Evolutionary conservation across 2,329 filamentous ascomycete genomes (phyloP).

Genomic region (Diaporthe caulivora): DNA sequence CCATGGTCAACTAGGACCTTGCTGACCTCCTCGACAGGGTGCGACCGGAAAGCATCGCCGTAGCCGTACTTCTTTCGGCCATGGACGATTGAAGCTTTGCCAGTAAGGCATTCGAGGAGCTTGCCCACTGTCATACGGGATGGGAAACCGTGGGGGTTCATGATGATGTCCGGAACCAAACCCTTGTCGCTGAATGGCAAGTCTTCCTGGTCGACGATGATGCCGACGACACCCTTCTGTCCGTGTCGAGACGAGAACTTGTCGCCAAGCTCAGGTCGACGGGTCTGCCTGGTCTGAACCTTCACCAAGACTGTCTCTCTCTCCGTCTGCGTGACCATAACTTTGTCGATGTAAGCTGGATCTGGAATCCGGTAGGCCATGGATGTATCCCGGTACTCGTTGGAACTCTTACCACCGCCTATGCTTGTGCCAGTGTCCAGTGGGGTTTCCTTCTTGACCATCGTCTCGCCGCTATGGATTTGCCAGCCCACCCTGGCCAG

Average conservation of each 20-base stretch:
- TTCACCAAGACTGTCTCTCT: constrained; percentile 90
- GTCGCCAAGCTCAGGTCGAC: constrained; percentile 94
- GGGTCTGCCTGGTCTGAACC: constrained; percentile 94
- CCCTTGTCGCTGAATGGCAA: constrained; percentile 95
- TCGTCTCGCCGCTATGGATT: constrained; percentile 83
- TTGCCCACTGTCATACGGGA: constrained; percentile 99
- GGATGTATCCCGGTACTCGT: constrained; percentile 75
- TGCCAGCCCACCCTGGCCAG: constrained; percentile 87
- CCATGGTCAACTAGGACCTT: constrained; percentile 86
- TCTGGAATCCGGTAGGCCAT: constrained; percentile 87
- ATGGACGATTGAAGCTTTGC: constrained; percentile 90
- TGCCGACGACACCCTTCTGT: constrained; percentile 96
- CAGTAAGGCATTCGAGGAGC: constrained; percentile 92
- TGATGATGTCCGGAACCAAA: constrained; percentile 97
- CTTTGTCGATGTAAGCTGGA: constrained; percentile 93
- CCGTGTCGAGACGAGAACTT: constrained; percentile 99
- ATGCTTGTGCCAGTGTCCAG: constrained; percentile 80
- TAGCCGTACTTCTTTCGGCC: constrained; percentile 90
- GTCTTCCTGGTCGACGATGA: constrained; percentile 96
- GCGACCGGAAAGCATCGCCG: constrained; percentile 82
- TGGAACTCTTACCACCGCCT: constrained; percentile 75
- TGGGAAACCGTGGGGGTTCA: constrained; percentile 99
- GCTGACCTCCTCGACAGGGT: constrained; percentile 90
- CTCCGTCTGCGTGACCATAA: constrained; percentile 92
- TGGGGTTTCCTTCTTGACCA: constrained; percentile 91